Base-by-base conservation (phyloP, 352 stramenopile genomes). In the Phytophthora agathidicida region DNA sequence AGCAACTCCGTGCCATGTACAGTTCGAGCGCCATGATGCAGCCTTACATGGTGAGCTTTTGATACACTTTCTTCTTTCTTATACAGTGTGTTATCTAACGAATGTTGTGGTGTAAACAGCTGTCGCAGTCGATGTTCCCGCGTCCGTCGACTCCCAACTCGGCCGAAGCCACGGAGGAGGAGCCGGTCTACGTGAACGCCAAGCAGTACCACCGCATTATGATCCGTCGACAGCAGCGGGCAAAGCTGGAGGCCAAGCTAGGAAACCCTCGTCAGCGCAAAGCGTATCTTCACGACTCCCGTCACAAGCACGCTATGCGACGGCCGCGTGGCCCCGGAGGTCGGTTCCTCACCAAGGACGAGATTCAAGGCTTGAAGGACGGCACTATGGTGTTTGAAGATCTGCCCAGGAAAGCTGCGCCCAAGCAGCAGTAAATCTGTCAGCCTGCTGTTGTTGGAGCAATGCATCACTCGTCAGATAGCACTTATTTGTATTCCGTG, bases 141-240 rank as follows among this genome's bases (percentile, higher is more conserved):
- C 80, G 83, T 46, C 64, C 64, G 10, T 77, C 85, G 48, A 71
- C 77, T 7, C 73, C 73, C 14, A 71, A 73, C 17, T 64, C 68
- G 5, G 52, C 61, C 11, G 78, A 92, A 51, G 72, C 84, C 11
- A 58, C 82, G 3, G 88, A 96, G 27, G 88, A 96, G 59, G 86
- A 95, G 43, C 88, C 88, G 5, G 85, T 96, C 31, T 96, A 96
- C 59, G 88, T 96, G 31, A 96, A 96, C 57, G 88, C 86, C 43
- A 96, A 96, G 73, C 88, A 96, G 60, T 96, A 96, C 59, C 84
- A 95, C 60, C 83, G 88, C 16, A 96, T 96, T 57, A 88, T 96
- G 78, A 86, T 95, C 44, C 86, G 88, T 35, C 80, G 88, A 51
- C 82, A 96, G 50, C 85, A 94, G 61, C 77, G 86, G 26, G 83